Evolutionary conservation across 345 rosid species (phyloP).

Genomic region (Brassica incana): DNA sequence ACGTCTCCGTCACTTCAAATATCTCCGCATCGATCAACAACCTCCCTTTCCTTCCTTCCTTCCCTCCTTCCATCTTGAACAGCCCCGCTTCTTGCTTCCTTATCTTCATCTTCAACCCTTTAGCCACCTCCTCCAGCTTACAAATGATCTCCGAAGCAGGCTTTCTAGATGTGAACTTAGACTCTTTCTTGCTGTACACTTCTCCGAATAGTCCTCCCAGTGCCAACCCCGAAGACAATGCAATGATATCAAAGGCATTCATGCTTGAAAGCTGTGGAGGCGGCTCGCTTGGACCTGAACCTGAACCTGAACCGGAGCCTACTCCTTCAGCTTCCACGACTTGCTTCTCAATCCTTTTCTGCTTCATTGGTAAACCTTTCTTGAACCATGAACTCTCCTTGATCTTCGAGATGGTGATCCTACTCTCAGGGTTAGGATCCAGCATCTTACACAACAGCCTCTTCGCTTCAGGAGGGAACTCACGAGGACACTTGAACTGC

Average conservation of each 20-base stretch:
- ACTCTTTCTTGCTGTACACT: slow-evolving; percentile 44
- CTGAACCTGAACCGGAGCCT: slow-evolving; percentile 13
- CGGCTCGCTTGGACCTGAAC: slow-evolving; percentile 37
- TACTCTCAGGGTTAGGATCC: slow-evolving; percentile 58
- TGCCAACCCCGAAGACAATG: slow-evolving; percentile 67
- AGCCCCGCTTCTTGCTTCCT: slow-evolving; percentile 70
- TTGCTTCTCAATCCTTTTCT: slow-evolving; percentile 44
- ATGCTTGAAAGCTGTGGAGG: slow-evolving; percentile 42
- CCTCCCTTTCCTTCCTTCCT: slow-evolving; percentile 68
- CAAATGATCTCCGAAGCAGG: slow-evolving; percentile 65
- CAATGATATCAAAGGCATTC: slow-evolving; percentile 77
- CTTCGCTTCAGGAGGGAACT: slow-evolving; percentile 63
- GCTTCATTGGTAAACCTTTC: slow-evolving; percentile 53
- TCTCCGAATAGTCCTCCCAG: slow-evolving; percentile 61
- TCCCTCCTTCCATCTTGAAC: slow-evolving; percentile 57
- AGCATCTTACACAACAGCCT: slow-evolving; percentile 53
- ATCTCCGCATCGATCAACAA: slow-evolving; percentile 70
- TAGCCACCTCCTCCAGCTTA: slow-evolving; percentile 60
- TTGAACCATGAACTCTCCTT: slow-evolving; percentile 71
- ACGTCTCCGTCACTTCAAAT: slow-evolving; percentile 60
- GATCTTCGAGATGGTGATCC: slow-evolving; percentile 58
- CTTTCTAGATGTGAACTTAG: slow-evolving; percentile 60
- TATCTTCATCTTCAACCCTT: slow-evolving; percentile 53
- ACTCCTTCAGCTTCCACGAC: slow-evolving; percentile 30
- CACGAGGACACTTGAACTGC: slow-evolving; percentile 61